Evolutionary conservation across 2,329 filamentous ascomycete species (phyloP).

Genomic region (Diaporthe nobilis): DNA sequence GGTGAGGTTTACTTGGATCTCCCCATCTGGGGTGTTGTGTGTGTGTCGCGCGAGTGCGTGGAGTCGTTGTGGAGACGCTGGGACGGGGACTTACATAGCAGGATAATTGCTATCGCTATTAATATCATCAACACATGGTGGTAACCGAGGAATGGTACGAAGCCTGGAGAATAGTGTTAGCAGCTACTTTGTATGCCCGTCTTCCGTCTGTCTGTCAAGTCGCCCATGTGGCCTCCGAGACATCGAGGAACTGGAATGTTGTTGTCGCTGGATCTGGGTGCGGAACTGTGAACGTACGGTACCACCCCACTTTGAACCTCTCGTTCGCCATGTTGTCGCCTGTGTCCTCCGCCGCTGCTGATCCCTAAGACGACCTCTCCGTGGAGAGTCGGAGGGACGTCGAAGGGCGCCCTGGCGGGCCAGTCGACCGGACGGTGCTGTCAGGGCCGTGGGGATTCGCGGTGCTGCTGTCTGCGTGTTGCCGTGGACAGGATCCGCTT

Average conservation of each 20-base stretch:
- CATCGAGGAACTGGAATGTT: conserved; percentile 31
- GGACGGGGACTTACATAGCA: conserved; percentile 81
- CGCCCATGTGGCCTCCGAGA: conserved; percentile 10
- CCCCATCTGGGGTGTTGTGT: background rate
- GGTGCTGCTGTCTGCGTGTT: background rate
- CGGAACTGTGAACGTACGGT: conserved; percentile 56
- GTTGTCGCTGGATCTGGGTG: background rate
- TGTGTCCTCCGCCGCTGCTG: conserved; percentile 12
- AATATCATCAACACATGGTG: conserved; percentile 97
- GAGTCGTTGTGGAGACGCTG: conserved; percentile 6
- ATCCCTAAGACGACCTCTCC: conserved; percentile 42
- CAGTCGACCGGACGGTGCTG: conserved; percentile 25
- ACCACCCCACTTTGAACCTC: conserved; percentile 63
- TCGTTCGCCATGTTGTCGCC: conserved; percentile 45
- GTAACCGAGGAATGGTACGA: conserved; percentile 78
- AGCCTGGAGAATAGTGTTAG: conserved; percentile 59
- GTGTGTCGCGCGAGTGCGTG: conserved; percentile 12
- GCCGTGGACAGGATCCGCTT: conserved; percentile 4
- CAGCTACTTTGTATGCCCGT: background rate
- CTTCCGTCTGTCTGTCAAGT: background rate
- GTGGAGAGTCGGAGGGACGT: conserved; percentile 42
- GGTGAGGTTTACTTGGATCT: no score
- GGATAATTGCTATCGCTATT: conserved; percentile 92
- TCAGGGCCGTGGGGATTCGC: conserved; percentile 4
- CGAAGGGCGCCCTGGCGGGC: conserved; percentile 39